Percentiles rank a stretch among this genome's conserved stretches.
These are phyloP conservation scores for Balakata baccata DNA, from an alignment of 345 rosid genomes.

Conservation along the genomic window DNA sequence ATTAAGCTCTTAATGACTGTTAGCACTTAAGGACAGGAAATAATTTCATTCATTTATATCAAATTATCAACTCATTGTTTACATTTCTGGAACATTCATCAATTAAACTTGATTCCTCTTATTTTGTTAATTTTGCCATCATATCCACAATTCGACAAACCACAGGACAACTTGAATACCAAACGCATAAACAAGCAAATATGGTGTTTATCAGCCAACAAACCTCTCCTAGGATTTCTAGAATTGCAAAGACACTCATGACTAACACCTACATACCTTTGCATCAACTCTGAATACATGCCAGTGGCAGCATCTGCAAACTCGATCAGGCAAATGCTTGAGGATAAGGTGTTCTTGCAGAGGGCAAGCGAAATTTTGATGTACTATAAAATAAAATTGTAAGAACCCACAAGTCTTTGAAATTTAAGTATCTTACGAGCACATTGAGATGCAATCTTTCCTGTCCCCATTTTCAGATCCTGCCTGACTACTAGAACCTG, in stretches of 20 bases:
- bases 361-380: neutral
- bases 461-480: conserved; percentile 85
- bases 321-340: conserved; percentile 6
- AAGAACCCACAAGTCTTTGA: neutral
- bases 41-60: neutral
- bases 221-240: too few species aligned
- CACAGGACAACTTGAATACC: neutral
- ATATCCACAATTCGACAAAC: too few species aligned
- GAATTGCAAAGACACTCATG: too few species aligned
- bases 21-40: neutral
- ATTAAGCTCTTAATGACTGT: neutral
- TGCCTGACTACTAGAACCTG: conserved; percentile 92
- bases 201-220: too few species aligned
- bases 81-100: neutral
- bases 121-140: too few species aligned
- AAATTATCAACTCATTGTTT: conserved; percentile 4
- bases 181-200: neutral
- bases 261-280: conserved; percentile 41
- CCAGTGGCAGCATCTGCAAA: conserved; percentile 87
- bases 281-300: conserved; percentile 73
- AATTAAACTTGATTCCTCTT: neutral
- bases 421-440: conserved; percentile 58
- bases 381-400: neutral
- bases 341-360: neutral
- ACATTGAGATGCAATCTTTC: conserved; percentile 83